Conservation (phyloP, 257 asterid species). For the Primulina eburnea region DNA sequence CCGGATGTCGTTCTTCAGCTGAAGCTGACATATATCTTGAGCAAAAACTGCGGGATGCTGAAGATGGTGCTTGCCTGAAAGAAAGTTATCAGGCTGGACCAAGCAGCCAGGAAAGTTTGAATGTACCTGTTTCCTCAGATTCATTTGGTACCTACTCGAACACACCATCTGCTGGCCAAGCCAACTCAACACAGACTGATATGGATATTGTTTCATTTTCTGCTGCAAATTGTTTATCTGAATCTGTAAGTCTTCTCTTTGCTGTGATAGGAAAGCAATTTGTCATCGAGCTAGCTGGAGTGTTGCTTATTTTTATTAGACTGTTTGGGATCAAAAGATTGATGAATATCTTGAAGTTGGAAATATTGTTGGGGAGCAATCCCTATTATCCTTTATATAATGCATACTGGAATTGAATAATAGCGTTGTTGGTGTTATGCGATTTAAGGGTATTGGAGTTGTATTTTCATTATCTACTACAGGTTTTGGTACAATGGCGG, state of each 20-base stretch:
- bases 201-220: slow-evolving; percentile 39
- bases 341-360: not conserved
- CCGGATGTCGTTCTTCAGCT: slow-evolving; percentile 64
- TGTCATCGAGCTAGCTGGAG: not conserved
- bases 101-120: slow-evolving; percentile 46
- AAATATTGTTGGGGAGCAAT: too few relatives aligned
- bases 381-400: not conserved
- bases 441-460: not conserved
- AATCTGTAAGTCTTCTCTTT: slow-evolving; percentile 52
- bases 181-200: slow-evolving; percentile 35
- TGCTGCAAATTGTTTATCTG: slow-evolving; percentile 55
- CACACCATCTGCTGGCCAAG: slow-evolving; percentile 42
- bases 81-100: slow-evolving; percentile 58
- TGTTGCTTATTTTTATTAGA: not conserved
- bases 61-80: slow-evolving; percentile 41
- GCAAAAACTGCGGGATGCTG: slow-evolving; percentile 54
- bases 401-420: not conserved
- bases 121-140: slow-evolving; percentile 51
- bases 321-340: not conserved
- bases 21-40: slow-evolving; percentile 71
- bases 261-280: not conserved
- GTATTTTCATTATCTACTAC: not conserved
- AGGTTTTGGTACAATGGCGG: not conserved
- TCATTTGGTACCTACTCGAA: slow-evolving; percentile 50
- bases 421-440: not conserved